Base-by-base conservation (phyloP, 345 rosid species). In the Moricandia arvensis region DNA sequence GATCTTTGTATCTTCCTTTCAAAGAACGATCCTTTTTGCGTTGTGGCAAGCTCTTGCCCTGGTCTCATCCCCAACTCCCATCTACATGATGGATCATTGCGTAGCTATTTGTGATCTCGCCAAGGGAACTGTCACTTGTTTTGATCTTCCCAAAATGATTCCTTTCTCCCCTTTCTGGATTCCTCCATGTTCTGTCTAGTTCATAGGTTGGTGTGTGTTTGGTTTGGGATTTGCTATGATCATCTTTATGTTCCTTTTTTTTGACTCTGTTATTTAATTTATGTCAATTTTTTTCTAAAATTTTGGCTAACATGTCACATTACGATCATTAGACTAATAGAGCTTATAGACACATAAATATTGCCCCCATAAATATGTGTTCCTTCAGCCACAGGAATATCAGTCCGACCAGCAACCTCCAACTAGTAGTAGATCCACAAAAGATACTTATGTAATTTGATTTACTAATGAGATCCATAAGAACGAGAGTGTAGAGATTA, bases 331-430 rank as follows among this genome's bases (percentile, higher is more conserved):
- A 35, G 41, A 8, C 41, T 35, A 35, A 35, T 35, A 35, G 41
- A 35, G 41, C 41, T 35, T 8, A 35, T 35, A 8, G 41, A 35
- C 41, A 35, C 12, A 35, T 35, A 35, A 35, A 35, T 35, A 35
- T 35, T 35, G 3, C 41, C 41, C 41, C 3, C 8, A 8, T 7
- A 35, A 8, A 35, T 86, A 63, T 87, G 99, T 54, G 99, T 89
- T 75, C 99, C 99, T 86, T 95, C 96, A 27, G 93, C 97, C 31
- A 95, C 97, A 10, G 97, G 99, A 17, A 92, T 89, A 62, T 95
- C 97, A 0, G 89, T 87, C 80, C 97, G 83, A 57, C 84, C 97
- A 18, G 97, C 96, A 84, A 87, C 74, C 81, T 95, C 97, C 83
- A 95, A 71, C 98, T 95, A 82, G 29, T n/a, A n/a, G n/a, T 51